Base-by-base conservation (phyloP, 1,284 basidiomycete genomes). In the Sporisorium graminicola region DNA sequence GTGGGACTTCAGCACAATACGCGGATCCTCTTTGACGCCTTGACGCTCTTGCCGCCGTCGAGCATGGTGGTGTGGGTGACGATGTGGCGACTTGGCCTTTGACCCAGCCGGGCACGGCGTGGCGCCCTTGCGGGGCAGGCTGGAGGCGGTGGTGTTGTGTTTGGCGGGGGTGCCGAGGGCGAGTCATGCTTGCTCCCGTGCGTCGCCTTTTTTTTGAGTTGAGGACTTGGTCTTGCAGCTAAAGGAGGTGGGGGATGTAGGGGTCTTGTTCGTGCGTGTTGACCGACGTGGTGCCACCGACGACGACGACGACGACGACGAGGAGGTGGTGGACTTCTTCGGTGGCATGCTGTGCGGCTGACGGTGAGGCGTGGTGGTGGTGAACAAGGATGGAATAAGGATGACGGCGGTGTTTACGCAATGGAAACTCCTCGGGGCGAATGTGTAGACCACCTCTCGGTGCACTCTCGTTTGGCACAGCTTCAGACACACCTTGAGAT, bases 21-120 rank as follows among this genome's bases (percentile, higher is more conserved):
- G 20, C 2, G 66, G 67, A 50, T 64, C 61, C 22, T 44, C 18
- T 24, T 54, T 33, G 44, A n/a, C 20, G 60, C 66, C 24, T 63
- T 64, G 50, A 59, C 57, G 18, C 29, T 58, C 43, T 70, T 70
- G 0, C 57, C n/a, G n/a, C n/a, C 61, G 0, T 59, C 40, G 14
- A 64, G 47, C 5, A 18, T 44, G n/a, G 63, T 61, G 22, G 27
- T 12, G 10, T 2, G 2, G 20, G 60, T 64, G 20, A 64, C 31
- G 24, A 63, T 70, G 24, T 63, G 33, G 55, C 12, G 16, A 69
- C 56, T 31, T 58, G 33, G 22, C 65, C 65, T 9, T 56, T 14
- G 24, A 68, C 65, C 65, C 65, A 68, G 26, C 65, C 65, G 5
- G 58, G 65, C 65, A 68, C 62, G 9, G 66, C 66, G 40, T 51